Conservation (phyloP, 306 rosid genomes). For the Casuarina cunninghamiana region DNA sequence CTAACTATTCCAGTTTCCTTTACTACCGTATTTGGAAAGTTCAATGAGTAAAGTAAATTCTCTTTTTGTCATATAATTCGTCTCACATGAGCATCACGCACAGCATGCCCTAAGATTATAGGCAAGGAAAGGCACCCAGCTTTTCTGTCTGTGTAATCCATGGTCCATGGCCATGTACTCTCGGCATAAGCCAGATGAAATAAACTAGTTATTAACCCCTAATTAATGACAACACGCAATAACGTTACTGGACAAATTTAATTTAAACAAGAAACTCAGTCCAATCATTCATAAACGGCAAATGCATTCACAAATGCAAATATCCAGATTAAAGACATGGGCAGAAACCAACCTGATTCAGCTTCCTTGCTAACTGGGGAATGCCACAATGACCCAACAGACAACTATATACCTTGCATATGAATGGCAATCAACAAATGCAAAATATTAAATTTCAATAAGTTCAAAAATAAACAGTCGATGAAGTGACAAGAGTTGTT, state of each 20-base stretch:
- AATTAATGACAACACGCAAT: neutral
- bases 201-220: neutral
- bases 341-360: conserved; percentile 69
- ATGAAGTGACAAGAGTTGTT: neutral
- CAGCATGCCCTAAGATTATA: neutral
- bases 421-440: conserved; percentile 10
- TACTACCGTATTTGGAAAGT: neutral
- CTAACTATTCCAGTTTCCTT: neutral
- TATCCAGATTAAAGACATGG: neutral
- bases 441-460: conserved; percentile 19
- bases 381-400: conserved; percentile 90
- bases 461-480: neutral
- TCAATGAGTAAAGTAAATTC: neutral
- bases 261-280: neutral
- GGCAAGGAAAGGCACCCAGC: neutral
- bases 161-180: neutral
- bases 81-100: neutral
- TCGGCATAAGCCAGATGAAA: neutral
- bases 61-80: neutral
- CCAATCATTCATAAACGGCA: neutral
- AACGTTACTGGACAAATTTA: neutral
- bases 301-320: neutral
- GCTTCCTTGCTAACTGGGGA: conserved; percentile 87
- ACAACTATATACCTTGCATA: conserved; percentile 72
- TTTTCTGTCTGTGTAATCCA: neutral